phyloP scores from a whole-genome alignment of 768 basidiomycete species.

The Termitomyces sp. region DNA sequence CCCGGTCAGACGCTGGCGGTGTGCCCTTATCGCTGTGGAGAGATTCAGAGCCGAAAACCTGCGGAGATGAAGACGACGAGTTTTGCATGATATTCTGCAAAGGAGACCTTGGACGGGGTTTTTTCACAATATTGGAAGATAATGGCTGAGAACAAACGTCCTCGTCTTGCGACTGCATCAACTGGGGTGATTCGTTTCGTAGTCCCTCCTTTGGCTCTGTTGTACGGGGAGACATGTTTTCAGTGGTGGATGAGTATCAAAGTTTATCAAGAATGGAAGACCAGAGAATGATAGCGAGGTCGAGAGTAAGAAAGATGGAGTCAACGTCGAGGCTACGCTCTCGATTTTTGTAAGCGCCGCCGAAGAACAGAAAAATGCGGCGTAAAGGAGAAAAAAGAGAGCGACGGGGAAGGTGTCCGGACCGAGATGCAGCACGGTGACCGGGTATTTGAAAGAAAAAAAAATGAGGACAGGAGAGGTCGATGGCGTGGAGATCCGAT shows the following conservation, averaged over 20 bases:
- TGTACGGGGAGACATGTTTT: constrained; percentile 24
- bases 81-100: background rate
- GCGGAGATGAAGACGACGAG: constrained; percentile 8
- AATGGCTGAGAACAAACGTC: background rate
- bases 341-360: background rate
- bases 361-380: background rate
- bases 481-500: constrained; percentile 25
- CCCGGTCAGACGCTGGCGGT: constrained; percentile 30
- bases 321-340: background rate
- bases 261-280: too few relatives aligned
- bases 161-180: constrained; percentile 4
- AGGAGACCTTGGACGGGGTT: constrained; percentile 17
- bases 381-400: background rate
- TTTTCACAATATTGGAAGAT: constrained; percentile 10
- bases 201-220: constrained; percentile 17
- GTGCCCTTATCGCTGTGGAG: constrained; percentile 29
- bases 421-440: constrained; percentile 12
- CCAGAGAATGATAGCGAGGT: constrained; percentile 17
- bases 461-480: constrained; percentile 12
- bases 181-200: constrained; percentile 12
- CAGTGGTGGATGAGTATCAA: constrained; percentile 11
- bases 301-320: background rate
- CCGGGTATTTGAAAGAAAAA: constrained; percentile 15
- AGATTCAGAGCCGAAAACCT: constrained; percentile 9
- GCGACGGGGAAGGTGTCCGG: background rate